Conservation (phyloP, 768 basidiomycete genomes). For the Gautieria morchelliformis region DNA sequence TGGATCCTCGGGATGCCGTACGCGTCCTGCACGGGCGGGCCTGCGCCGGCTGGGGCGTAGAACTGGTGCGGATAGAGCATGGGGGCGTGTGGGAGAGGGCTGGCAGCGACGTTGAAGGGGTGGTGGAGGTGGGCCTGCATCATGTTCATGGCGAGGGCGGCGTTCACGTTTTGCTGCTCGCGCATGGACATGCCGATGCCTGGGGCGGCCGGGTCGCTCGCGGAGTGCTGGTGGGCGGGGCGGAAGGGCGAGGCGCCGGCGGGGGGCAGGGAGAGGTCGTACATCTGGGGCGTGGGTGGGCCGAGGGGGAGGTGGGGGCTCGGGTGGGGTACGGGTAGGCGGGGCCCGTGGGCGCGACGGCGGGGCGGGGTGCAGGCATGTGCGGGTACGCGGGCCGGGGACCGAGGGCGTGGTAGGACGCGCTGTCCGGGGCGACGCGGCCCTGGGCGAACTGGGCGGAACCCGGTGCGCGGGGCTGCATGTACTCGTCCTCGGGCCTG, state of each 20-base stretch:
- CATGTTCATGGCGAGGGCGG: slow-evolving; percentile 53
- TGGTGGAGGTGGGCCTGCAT: slow-evolving; percentile 19
- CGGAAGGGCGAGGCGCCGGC: slow-evolving; percentile 65
- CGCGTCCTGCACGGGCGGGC: slow-evolving; percentile 36
- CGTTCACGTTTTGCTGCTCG: slow-evolving; percentile 49
- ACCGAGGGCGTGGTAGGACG: neutral
- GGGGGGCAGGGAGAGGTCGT: slow-evolving; percentile 52
- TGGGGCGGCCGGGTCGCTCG: slow-evolving; percentile 66
- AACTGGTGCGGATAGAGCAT: slow-evolving; percentile 65
- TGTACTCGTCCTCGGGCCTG: neutral
- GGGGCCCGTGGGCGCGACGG: slow-evolving; percentile 17
- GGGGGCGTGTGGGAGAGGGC: slow-evolving; percentile 31
- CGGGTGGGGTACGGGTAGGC: slow-evolving; percentile 57
- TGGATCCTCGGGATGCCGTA: slow-evolving; percentile 44
- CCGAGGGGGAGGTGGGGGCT: neutral
- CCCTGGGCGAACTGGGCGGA: neutral
- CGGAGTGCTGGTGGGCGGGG: slow-evolving; percentile 69
- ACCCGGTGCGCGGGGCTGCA: neutral
- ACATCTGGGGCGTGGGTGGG: slow-evolving; percentile 38
- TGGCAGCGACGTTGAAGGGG: neutral
- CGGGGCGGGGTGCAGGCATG: neutral
- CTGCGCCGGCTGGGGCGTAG: slow-evolving; percentile 28
- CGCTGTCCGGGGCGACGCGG: neutral
- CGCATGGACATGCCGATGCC: too few species aligned
- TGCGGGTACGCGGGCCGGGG: neutral